Conservation (phyloP, 2,329 filamentous ascomycete genomes). For the Beauveria sp. region DNA sequence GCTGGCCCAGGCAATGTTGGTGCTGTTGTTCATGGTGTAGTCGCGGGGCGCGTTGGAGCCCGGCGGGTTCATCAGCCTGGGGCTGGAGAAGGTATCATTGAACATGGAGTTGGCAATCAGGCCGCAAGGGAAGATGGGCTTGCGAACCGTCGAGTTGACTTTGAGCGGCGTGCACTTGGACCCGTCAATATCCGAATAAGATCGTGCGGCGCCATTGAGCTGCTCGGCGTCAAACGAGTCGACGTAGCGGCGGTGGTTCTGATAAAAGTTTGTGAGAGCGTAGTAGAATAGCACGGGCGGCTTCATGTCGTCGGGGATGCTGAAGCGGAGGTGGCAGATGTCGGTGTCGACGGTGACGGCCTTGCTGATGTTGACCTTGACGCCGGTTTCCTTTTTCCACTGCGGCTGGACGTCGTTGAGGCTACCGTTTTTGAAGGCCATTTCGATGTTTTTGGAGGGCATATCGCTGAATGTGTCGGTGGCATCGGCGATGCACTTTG, state of each 20-base stretch:
- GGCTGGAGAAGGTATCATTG: constrained; percentile 78
- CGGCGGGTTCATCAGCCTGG: constrained; percentile 50
- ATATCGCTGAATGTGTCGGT: constrained; percentile 39
- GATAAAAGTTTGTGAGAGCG: constrained; percentile 94
- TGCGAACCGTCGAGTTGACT: constrained; percentile 40
- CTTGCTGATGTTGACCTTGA: constrained; percentile 31
- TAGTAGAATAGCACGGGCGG: constrained; percentile 91
- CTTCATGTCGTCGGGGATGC: constrained; percentile 68
- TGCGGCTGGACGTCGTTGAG: constrained; percentile 24
- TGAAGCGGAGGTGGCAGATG: constrained; percentile 69
- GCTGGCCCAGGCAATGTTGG: constrained; percentile 76
- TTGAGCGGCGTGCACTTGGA: constrained; percentile 72
- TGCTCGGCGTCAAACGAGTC: constrained; percentile 80
- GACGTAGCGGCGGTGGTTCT: constrained; percentile 95
- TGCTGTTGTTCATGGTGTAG: constrained; percentile 70
- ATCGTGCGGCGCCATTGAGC: constrained; percentile 61
- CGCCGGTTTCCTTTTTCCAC: constrained; percentile 35
- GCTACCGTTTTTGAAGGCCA: constrained; percentile 59
- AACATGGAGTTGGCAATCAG: constrained; percentile 95
- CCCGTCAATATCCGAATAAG: constrained; percentile 50
- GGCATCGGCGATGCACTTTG: constrained; percentile 58
- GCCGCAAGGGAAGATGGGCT: constrained; percentile 88
- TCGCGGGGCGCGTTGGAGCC: constrained; percentile 30
- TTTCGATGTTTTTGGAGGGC: constrained; percentile 48
- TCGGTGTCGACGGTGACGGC: constrained; percentile 30